Conservation (phyloP, 352 stramenopile species). For the Phytophthora crassamura region DNA sequence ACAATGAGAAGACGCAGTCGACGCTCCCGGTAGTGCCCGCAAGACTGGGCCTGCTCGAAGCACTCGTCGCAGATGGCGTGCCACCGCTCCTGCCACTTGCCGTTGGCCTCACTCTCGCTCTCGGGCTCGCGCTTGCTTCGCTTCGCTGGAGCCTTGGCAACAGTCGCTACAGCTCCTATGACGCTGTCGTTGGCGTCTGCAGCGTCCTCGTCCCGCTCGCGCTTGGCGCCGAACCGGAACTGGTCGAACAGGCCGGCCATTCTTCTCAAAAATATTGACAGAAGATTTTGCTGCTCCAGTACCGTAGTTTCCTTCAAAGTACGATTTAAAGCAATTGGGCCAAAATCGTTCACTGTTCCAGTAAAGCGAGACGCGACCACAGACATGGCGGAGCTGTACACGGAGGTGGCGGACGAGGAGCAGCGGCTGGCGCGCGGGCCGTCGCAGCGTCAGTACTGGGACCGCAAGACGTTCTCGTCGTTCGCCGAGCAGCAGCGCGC, state of each 20-base stretch:
- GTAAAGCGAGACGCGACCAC: too few relatives aligned
- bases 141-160: conserved; percentile 4
- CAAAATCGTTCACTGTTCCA: neutral
- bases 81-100: conserved; percentile 88
- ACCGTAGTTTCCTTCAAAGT: too few relatives aligned
- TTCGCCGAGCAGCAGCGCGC: conserved; percentile 94
- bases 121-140: conserved; percentile 19
- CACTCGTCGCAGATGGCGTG: conserved; percentile 77
- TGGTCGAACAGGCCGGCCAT: conserved; percentile 55
- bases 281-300: too few relatives aligned
- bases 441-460: conserved; percentile 93
- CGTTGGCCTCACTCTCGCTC: conserved; percentile 1
- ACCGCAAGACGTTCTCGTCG: conserved; percentile 93
- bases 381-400: conserved; percentile 69
- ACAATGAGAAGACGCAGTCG: conserved; percentile 86
- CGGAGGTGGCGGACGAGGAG: conserved; percentile 70
- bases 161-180: neutral
- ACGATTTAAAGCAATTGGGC: too few relatives aligned
- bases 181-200: neutral
- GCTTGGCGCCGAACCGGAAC: conserved; percentile 71
- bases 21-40: conserved; percentile 65
- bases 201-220: conserved; percentile 29
- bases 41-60: conserved; percentile 59
- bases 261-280: too few relatives aligned
- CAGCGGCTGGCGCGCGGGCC: conserved; percentile 62